Conservation (phyloP, 2,329 filamentous ascomycete species). For the Malbranchea zuffiana region DNA sequence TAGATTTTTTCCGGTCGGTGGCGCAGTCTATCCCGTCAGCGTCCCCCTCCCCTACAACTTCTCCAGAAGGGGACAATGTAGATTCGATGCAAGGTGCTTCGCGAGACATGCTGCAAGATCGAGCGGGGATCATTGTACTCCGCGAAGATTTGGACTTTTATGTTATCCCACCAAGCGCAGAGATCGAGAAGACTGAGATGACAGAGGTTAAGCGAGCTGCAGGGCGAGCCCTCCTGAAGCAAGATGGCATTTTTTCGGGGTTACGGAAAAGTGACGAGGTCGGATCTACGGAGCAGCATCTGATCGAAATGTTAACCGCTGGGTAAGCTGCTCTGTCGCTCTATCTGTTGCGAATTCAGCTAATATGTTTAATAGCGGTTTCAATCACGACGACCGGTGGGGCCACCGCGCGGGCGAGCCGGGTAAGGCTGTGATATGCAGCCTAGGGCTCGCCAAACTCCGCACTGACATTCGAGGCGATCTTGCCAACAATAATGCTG, state of each 20-base stretch:
- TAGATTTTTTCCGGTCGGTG: slow-evolving; percentile 93
- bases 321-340: slow-evolving; percentile 52
- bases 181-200: slow-evolving; percentile 84
- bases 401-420: slow-evolving; percentile 95
- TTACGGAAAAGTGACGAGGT: slow-evolving; percentile 90
- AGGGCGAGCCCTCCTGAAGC: slow-evolving; percentile 70
- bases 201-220: slow-evolving; percentile 91
- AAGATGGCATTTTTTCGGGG: slow-evolving; percentile 93
- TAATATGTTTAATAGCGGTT: slow-evolving; percentile 55
- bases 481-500: slow-evolving; percentile 60
- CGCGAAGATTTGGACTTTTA: slow-evolving; percentile 97
- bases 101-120: slow-evolving; percentile 68
- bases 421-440: slow-evolving; percentile 97
- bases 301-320: slow-evolving; percentile 98
- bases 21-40: slow-evolving; percentile 79
- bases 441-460: slow-evolving; percentile 80
- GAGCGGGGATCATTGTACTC: slow-evolving; percentile 93
- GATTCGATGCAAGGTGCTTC: slow-evolving; percentile 62
- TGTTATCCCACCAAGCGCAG: slow-evolving; percentile 72
- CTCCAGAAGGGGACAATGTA: slow-evolving; percentile 48
- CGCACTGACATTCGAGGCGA: slow-evolving; percentile 81
- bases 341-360: slow-evolving; percentile 12
- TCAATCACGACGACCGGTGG: slow-evolving; percentile 92
- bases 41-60: slow-evolving; percentile 53
- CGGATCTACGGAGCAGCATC: slow-evolving; percentile 91